Base-by-base conservation (phyloP, 2,329 filamentous ascomycete species). In the Venturia pyrina region DNA sequence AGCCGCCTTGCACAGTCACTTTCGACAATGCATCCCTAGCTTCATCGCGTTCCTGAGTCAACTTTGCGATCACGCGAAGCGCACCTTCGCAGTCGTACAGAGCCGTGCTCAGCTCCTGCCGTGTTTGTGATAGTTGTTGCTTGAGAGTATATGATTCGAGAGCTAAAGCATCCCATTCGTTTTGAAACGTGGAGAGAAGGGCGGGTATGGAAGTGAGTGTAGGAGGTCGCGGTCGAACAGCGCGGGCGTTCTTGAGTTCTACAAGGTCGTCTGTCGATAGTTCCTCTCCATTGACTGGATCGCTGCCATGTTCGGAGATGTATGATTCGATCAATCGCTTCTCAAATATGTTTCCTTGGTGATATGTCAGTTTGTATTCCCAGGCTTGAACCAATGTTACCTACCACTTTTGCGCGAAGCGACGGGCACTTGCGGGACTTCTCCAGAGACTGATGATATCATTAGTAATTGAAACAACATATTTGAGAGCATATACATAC, bases 11-110 rank as follows among this genome's bases (percentile, higher is more conserved):
- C 57, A 97, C 87, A 1, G 90, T 90, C 17, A 98, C 85, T 74
- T 90, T 91, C 44, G 91, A 91, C 63, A 99, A 80, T 17, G 95
- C 91, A 77, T 95, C 89, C 69, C 93, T 85, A 59, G 95, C 93
- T 76, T 98, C 93, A 72, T 99, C 93, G 69, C 95, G 82, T 81
- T 99, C 95, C 75, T 86, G 89, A n/a, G 90, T 89, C 75, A 99
- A 76, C 61, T 93, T 86, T 69, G 92, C 92, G 78, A 99, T 96
- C 62, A 99, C 95, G 69, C 95, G 85, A 62, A 96, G 88, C n/a
- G 95, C 95, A 1, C 95, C 93, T 81, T 99, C 95, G 72, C 98
- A 91, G 78, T 98, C 93, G 78, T 99, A 99, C 32, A 99, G 83
- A 0, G 95, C 91, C 1, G 91, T 95, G 66, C 91, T 91, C 66